Conservation (phyloP, 2,329 filamentous ascomycete genomes). For the Aspergillus nomiae region DNA sequence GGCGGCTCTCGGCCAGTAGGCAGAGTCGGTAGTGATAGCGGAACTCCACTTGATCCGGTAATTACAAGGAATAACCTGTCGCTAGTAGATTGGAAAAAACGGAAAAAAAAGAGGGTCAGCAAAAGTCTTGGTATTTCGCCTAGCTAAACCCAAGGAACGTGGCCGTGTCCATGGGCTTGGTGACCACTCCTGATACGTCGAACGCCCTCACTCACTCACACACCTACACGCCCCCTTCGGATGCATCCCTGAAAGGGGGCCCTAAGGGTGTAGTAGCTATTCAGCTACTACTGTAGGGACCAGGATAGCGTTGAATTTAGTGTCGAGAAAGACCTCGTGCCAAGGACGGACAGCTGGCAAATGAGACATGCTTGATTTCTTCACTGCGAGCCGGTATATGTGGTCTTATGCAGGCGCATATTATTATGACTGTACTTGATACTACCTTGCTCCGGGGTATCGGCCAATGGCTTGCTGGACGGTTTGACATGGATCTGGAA, state of each 20-base stretch:
- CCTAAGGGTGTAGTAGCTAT: not conserved
- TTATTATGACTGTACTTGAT: not conserved
- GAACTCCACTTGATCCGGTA: conserved; percentile 6
- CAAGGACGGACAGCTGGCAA: not conserved
- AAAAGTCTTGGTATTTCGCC: not conserved
- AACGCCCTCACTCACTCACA: not conserved
- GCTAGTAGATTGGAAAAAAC: not conserved
- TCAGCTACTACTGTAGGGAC: conserved; percentile 14
- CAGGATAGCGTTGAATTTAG: conserved; percentile 2
- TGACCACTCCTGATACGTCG: not conserved
- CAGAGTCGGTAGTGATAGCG: conserved; percentile 2
- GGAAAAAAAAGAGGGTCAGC: not conserved
- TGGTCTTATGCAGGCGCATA: conserved; percentile 1
- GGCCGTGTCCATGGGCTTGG: not conserved
- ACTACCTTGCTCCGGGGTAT: not conserved
- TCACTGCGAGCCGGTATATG: not conserved
- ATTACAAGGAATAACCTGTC: not conserved
- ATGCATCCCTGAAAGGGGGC: not conserved
- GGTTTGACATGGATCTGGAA: not conserved
- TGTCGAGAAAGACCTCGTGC: not conserved
- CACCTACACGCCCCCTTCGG: not conserved
- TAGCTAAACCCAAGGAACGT: not conserved
- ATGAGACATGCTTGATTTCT: not conserved
- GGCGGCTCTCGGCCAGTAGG: conserved; percentile 3
- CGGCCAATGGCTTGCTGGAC: not conserved